Base-by-base conservation (phyloP, 331 rosid species). In the Malus hybrid region DNA sequence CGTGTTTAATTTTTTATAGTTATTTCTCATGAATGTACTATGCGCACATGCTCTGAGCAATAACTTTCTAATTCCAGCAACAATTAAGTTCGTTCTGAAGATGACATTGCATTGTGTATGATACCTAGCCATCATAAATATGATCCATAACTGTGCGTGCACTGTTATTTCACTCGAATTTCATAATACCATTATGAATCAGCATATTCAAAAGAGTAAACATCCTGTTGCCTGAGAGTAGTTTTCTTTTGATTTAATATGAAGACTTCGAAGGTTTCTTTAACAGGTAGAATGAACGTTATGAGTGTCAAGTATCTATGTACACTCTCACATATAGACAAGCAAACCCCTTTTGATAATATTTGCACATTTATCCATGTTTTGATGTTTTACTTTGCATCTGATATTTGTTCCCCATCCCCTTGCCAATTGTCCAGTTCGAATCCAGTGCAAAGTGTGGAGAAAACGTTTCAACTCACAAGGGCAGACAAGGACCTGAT, bases 371-470 rank as follows among this genome's bases (percentile, higher is more conserved):
- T 20, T 72, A 16, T 59, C 33, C 7, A 22, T 32, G 65, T 73
- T 44, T 20, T 29, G 24, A 24, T 6, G 32, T 34, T 11, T 14
- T 32, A 15, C 31, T 29, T 60, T 18, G 62, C 29, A 31, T 69
- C 33, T 14, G 10, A 50, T 18, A 16, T 29, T 42, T 22, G 46
- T 42, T 73, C 77, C 64, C 69, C 6, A 69, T 39, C 42, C 24
- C 24, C n/a, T 18, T 80, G 55, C 77, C 67, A 71, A 71, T 80
- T 83, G 11, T 83, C 79, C 86, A 94, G 99, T 24, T 63, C 89
- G 60, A 95, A 88, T 66, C 96, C 97, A 2, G 50, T 95, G 69
- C 97, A 90, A 85, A 86, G 83, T 78, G 84, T 89, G 86, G 99
- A 95, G 69, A 92, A 75, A 86, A 80, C 93, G n/a, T 95, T 95